These are phyloP conservation scores for Microdochium nivale DNA, from an alignment of 2,329 filamentous ascomycete species.

Conservation along the genomic window DNA sequence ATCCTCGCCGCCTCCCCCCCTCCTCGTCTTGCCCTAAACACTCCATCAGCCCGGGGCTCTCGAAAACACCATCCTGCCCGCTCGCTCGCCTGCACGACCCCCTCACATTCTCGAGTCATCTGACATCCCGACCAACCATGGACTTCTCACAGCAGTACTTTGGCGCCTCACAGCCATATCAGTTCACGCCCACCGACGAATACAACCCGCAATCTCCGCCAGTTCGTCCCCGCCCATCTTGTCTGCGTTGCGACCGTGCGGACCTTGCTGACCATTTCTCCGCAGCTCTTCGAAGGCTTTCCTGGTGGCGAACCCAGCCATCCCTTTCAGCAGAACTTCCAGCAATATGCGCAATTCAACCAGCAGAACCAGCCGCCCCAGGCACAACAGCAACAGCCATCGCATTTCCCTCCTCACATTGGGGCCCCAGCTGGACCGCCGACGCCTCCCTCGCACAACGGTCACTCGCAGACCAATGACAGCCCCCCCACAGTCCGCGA, in stretches of 20 bases:
- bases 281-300: neutral
- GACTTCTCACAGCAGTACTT: neutral
- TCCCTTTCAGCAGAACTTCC: conserved; percentile 25
- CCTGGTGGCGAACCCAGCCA: neutral
- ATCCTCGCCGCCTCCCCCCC: too few species aligned
- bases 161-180: neutral
- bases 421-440: conserved; percentile 35
- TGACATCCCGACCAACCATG: neutral
- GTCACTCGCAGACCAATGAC: conserved; percentile 14
- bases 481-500: conserved; percentile 7
- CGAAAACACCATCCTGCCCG: neutral
- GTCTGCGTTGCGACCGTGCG: neutral
- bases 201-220: neutral
- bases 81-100: neutral
- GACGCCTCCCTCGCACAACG: conserved; percentile 38
- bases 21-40: too few species aligned
- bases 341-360: conserved; percentile 34
- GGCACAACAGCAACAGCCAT: conserved; percentile 10
- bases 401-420: conserved; percentile 8
- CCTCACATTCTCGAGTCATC: neutral
- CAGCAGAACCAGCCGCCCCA: conserved; percentile 14
- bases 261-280: neutral
- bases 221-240: neutral
- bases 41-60: neutral
- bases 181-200: neutral